Percentiles rank a stretch among this genome's conserved stretches.
Conservation (phyloP, 2,329 filamentous ascomycete species). For the Teratosphaeria epicoccoides region DNA sequence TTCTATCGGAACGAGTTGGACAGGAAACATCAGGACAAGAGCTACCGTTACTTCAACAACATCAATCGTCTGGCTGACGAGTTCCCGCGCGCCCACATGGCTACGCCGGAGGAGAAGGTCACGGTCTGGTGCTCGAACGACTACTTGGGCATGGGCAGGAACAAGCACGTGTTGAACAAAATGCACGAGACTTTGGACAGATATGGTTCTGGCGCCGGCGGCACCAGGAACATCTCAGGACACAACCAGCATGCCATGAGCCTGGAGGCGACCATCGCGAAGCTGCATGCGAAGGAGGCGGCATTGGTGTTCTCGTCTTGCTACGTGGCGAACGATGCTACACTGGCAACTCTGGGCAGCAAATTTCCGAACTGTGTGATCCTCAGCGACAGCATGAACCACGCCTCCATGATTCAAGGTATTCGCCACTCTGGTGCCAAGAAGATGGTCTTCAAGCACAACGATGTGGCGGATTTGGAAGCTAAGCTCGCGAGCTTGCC, state of each 20-base stretch:
- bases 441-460: slow-evolving; percentile 98
- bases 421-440: slow-evolving; percentile 94
- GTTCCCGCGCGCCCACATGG: slow-evolving; percentile 89
- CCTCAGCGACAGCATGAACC: slow-evolving; percentile 92
- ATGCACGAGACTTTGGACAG: slow-evolving; percentile 95
- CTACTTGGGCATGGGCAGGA: slow-evolving; percentile 95
- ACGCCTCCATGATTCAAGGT: slow-evolving; percentile 98
- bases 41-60: slow-evolving; percentile 99
- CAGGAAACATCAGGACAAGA: slow-evolving; percentile 99
- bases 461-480: slow-evolving; percentile 87
- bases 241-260: slow-evolving; percentile 91
- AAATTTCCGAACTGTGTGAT: slow-evolving; percentile 96
- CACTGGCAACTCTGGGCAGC: slow-evolving; percentile 88
- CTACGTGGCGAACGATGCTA: slow-evolving; percentile 97
- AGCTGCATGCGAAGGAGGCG: slow-evolving; percentile 81
- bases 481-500: slow-evolving; percentile 83
- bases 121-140: slow-evolving; percentile 99
- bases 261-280: slow-evolving; percentile 71
- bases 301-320: slow-evolving; percentile 94
- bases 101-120: slow-evolving; percentile 69
- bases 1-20: slow-evolving; percentile 86
- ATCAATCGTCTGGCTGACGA: slow-evolving; percentile 97
- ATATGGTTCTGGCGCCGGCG: slow-evolving; percentile 90
- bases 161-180: slow-evolving; percentile 69
- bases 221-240: slow-evolving; percentile 93